Base-by-base conservation (phyloP, 305 asterid species). In the Fraxinus paxiana region DNA sequence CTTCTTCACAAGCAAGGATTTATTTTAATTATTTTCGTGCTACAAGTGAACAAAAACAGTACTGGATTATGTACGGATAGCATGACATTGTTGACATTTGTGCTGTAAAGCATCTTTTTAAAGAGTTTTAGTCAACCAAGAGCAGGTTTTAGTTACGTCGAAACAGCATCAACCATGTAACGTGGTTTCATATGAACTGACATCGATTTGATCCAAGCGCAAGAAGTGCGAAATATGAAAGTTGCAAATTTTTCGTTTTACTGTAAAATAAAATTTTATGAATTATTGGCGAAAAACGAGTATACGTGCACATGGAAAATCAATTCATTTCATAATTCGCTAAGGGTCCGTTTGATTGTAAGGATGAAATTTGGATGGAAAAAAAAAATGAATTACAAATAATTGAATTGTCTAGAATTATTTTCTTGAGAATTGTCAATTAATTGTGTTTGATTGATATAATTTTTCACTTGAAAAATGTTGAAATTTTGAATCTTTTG, bases 51-150 rank as follows among this genome's bases (percentile, higher is more conserved):
- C 8, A 41, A 76, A 54, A 78, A 71, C 31, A 75, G 30, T 26
- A 70, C 26, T 8, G 81, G 76, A 77, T 75, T 73, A 78, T 83
- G 85, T 43, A 72, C 72, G 59, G 76, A 20, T 77, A 86, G 89
- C 89, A 70, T 86, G 89, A 86, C 54, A 86, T 82, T 86, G 75
- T 86, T 86, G 89, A 84, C 61, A 51, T 51, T 51, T 51, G 22
- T n/a, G 61, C 18, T 51, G 20, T n/a, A 15, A 51, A 46, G 56
- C 56, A 51, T 67, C 38, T 65, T 67, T 67, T 30, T 1, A 30
- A 30, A 30, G 74, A 30, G 37, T 67, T 67, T 67, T 51, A 51
- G 61, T 51, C 61, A 51, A 51, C 61, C 7, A 51, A n/a, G 61
- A 15, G 61, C 20, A 51, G 61, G 61, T 51, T 51, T 51, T 15